Evolutionary conservation across 2,329 filamentous ascomycete genomes (phyloP), one percentile per base, ranked within the genome.

Genomic region (Bipolaris victoriae): DNA sequence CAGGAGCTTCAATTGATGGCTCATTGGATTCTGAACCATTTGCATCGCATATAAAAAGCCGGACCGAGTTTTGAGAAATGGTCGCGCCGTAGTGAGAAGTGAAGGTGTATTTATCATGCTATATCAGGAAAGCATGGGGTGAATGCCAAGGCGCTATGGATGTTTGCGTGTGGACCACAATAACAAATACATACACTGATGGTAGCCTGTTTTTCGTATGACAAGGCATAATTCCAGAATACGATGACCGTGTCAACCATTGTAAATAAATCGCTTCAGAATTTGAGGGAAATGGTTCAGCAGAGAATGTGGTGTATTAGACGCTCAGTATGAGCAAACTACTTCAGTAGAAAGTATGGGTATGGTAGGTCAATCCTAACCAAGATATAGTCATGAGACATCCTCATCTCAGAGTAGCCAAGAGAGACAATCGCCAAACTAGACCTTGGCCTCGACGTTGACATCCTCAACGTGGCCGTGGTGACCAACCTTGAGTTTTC

Each of bases 401-500:
- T 7, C 1, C 39, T 41, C 6, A 13, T 24, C 18, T 15, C 39
- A 13, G 7, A 41, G 39, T 24, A 22, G 11, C 43, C n/a, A 31
- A 45, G n/a, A 13, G 15, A 16, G 10, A 43, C 7, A 20, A 10
- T 5, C 13, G 16, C 7, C 31, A 26, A 29, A 35, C 46, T 64
- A 64, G 33, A 45, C 60, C 55, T 68, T 69, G 16, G 66, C 55
- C 51, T 67, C 66, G 9, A 65, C 52, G 9, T 60, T 49, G 16
- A 65, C 55, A 29, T 58, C 52, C 50, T 65, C 63, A 6, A 60
- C 54, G 31, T 51, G 53, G 22, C 52, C 40, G 10, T 49, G 46
- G 15, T 54, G 49, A 20, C 55, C 35, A 15, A 74, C 64, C 60
- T 75, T 74, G 51, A 73, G 53, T 11, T 71, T 65, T 13, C 75